Evolutionary conservation across 768 basidiomycete genomes (phyloP), one percentile per base, ranked within the genome.

Genomic region (Amyloporia xantha): DNA sequence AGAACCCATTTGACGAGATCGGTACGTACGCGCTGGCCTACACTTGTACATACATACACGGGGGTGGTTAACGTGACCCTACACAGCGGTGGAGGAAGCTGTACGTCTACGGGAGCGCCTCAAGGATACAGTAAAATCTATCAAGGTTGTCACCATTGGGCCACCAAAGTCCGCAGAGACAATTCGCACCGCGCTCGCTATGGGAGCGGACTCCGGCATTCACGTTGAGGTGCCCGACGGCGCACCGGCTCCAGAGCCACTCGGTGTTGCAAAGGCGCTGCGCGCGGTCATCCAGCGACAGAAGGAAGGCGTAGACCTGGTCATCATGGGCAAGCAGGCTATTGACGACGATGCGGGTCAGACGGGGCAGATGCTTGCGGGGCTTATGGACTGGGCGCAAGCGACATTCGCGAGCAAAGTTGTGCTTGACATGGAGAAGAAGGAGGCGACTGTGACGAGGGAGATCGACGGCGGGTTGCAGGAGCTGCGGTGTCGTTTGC

Each of bases 1-100:
- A 97, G 94, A 98, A 98, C 68, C 95, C 96, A 0, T 98, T 97
- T 61, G 95, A 98, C 65, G 96, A 99, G 71, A 98, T 98, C 62
- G 95, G 93, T 93, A 48, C 54, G 75, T 63, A n/a, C 15, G 17
- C 19, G 17, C 35, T 20, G 17, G 10, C 5, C 21, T 15, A 17
- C 30, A 19, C 17, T 23, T n/a, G n/a, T n/a, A n/a, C n/a, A n/a
- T n/a, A n/a, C n/a, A n/a, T 25, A 6, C 24, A 23, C 36, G 27
- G 4, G 37, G 35, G 21, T 19, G 44, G 46, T 44, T 27, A 46
- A 41, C 37, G 35, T 17, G 25, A 44, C 28, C 24, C 26, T 30
- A 9, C 20, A 23, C 63, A 94, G 95, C 95, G 48, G 87, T 99
- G 47, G 96, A 99, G 70, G 96, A 98, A 67, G 95, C 96, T 47